Base-by-base conservation (phyloP, 495 filamentous ascomycete genomes). In the Penicillium coprophilum region DNA sequence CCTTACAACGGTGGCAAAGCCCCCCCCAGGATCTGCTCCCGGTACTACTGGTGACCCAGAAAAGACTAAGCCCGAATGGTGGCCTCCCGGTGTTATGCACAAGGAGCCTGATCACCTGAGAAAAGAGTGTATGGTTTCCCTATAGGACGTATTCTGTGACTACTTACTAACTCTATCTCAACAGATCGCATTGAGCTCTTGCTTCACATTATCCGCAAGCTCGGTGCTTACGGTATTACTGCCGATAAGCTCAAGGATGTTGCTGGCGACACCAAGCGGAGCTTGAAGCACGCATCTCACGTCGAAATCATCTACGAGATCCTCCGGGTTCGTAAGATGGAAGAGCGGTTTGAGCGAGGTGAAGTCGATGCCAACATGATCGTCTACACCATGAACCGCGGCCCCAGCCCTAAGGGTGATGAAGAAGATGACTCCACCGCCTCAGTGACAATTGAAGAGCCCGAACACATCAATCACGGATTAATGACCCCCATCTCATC, bases 91-190 rank as follows among this genome's bases (percentile, higher is more conserved):
- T 55, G 66, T 71, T 31, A 76, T 82, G 27, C 91, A 94, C 69
- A 89, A 82, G 63, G 92, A 96, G 73, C 91, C 92, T 0, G 91
- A 96, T 61, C 92, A 97, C 68, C 61, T 92, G 30, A 77, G 79
- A 60, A 96, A 89, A 75, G 80, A 82, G 56, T 85, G 90, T 94
- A 72, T 70, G 83, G 51, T 30, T 17, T 17, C 9, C 19, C 27
- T 24, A 5, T n/a, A 45, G 4, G 12, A 20, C 19, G 21, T 0
- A 15, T 39, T 6, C n/a, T n/a, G 43, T 12, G 20, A 6, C 24
- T 45, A 30, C 30, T 59, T 34, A 27, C 54, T 49, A 30, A 56
- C 28, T 11, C 43, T 6, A 9, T 8, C 9, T 9, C 46, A 20
- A 44, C 28, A 79, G 76, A 72, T 45, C 70, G 76, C 15, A 61